These are phyloP conservation scores for Myriosclerotinia curreyana DNA, from an alignment of 2,329 filamentous ascomycete genomes.

Conservation along the genomic window DNA sequence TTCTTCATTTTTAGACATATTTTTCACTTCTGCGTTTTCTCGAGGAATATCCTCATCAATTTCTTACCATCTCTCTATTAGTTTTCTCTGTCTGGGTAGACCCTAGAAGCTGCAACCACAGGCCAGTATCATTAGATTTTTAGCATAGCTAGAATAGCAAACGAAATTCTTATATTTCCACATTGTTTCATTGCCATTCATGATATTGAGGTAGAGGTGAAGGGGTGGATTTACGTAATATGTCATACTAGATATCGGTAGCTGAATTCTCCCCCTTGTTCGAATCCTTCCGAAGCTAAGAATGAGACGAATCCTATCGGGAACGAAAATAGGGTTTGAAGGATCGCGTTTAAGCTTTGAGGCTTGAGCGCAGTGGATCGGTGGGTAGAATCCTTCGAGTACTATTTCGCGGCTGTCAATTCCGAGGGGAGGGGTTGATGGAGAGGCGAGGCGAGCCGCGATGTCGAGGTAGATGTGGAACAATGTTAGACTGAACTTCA, in stretches of 20 bases:
- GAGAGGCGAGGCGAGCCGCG: neutral
- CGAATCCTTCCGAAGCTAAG: conserved; percentile 1
- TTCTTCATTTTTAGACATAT: neutral
- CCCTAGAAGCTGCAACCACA: neutral
- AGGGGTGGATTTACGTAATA: neutral
- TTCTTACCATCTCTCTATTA: neutral
- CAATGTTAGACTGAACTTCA: no score
- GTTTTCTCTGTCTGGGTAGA: neutral
- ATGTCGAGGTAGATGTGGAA: no score
- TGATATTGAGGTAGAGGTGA: neutral
- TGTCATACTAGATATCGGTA: no score
- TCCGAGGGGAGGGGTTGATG: neutral
- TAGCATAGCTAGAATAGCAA: neutral
- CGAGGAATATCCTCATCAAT: neutral
- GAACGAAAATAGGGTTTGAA: neutral
- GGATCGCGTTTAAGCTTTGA: neutral
- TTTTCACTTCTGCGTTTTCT: neutral
- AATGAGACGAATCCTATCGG: conserved; percentile 3
- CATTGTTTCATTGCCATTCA: neutral
- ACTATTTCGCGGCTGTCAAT: neutral
- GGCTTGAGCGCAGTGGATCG: neutral
- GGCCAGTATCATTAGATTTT: neutral
- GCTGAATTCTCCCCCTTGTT: neutral
- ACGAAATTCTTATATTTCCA: neutral
- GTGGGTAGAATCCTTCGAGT: neutral